These are phyloP conservation scores for Pseudodiploospora longispora DNA, from an alignment of 2,329 filamentous ascomycete species.

Conservation along the genomic window DNA sequence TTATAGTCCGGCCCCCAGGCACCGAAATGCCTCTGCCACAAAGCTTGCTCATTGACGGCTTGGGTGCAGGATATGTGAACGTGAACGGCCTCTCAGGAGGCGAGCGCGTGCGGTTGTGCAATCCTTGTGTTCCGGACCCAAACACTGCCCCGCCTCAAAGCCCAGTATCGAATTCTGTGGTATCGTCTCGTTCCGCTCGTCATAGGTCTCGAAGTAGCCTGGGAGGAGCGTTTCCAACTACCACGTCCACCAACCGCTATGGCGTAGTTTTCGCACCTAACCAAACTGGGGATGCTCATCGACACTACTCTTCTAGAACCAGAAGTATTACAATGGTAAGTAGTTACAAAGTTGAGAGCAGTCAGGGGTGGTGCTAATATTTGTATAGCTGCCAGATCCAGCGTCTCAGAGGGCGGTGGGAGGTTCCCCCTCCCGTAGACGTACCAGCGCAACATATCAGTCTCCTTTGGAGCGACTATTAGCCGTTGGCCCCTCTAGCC, in stretches of 20 bases:
- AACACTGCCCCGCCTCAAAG: constrained; percentile 48
- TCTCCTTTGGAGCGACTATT: constrained; percentile 32
- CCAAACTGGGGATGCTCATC: constrained; percentile 26
- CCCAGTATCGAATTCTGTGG: constrained; percentile 23
- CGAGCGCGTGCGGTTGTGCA: constrained; percentile 51
- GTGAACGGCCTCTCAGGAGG: constrained; percentile 42
- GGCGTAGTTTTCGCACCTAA: constrained; percentile 28
- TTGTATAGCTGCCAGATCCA: constrained; percentile 7
- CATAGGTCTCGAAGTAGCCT: constrained; percentile 39
- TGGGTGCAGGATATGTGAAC: constrained; percentile 33
- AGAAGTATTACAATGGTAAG: constrained; percentile 46
- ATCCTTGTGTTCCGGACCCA: constrained; percentile 54
- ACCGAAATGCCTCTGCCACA: constrained; percentile 30
- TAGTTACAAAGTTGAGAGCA: not conserved
- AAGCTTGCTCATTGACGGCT: constrained; percentile 28
- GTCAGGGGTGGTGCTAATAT: constrained; percentile 2
- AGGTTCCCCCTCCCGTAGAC: constrained; percentile 19
- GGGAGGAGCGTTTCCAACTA: constrained; percentile 21
- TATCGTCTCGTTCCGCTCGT: constrained; percentile 30
- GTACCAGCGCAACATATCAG: constrained; percentile 23
- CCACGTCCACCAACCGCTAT: constrained; percentile 23
- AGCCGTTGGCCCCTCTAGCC: constrained; percentile 24
- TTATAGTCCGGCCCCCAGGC: constrained; percentile 72
- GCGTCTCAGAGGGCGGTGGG: constrained; percentile 12
- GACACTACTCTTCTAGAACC: constrained; percentile 22